phyloP scores from a whole-genome alignment of 192 early-diverging fungal genomes.

The Entomortierella parvispora region DNA sequence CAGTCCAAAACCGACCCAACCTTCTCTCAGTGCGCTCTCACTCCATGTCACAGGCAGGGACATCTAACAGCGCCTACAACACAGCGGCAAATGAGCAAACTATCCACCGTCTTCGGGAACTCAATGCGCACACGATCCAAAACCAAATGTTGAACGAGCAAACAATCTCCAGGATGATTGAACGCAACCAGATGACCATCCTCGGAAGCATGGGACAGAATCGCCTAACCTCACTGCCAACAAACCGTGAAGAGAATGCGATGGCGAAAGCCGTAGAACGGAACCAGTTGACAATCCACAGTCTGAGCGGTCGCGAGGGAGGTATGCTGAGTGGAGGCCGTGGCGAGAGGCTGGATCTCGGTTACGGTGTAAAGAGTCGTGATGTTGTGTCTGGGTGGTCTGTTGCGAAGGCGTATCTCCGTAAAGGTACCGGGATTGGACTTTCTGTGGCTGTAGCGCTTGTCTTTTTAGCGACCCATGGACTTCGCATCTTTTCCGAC shows the following conservation, averaged over 20 bases:
- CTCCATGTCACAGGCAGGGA: constrained; percentile 24
- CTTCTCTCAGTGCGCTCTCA: constrained; percentile 39
- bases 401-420: constrained; percentile 48
- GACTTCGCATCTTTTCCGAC: constrained; percentile 66
- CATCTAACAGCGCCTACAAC: constrained; percentile 22
- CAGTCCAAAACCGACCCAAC: constrained; percentile 28
- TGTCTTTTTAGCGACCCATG: constrained; percentile 70
- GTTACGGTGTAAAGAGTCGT: constrained; percentile 47
- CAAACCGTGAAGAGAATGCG: constrained; percentile 61
- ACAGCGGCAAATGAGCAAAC: constrained; percentile 53
- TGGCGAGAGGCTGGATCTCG: constrained; percentile 46
- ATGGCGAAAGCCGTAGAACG: constrained; percentile 72
- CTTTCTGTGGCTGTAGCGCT: constrained; percentile 57
- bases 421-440: constrained; percentile 59
- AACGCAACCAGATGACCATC: constrained; percentile 69
- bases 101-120: constrained; percentile 62
- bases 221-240: constrained; percentile 29
- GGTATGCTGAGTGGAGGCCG: constrained; percentile 43
- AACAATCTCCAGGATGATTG: constrained; percentile 79
- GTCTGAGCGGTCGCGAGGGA: constrained; percentile 61
- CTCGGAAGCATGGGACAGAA: constrained; percentile 59
- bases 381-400: constrained; percentile 40
- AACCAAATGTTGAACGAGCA: constrained; percentile 70
- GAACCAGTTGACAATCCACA: constrained; percentile 80
- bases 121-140: constrained; percentile 66